Evolutionary conservation across 192 early-diverging fungal genomes (phyloP).

Genomic region (Backusella luteola): DNA sequence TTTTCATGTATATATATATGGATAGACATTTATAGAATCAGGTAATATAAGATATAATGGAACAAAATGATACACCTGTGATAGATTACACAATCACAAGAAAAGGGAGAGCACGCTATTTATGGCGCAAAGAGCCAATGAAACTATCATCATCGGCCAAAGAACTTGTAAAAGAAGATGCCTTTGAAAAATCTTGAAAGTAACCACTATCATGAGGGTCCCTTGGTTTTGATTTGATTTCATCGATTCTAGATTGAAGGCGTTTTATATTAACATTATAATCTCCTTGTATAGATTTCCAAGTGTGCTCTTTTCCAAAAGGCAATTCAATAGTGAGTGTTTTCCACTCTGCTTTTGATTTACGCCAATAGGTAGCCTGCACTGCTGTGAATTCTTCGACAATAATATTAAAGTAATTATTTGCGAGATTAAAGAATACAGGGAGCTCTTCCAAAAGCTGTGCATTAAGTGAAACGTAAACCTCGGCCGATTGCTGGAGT

Average conservation of each 20-base stretch:
- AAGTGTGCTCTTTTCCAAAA: slow-evolving; percentile 8
- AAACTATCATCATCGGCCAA: neutral
- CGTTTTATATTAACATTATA: neutral
- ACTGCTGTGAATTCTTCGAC: slow-evolving; percentile 53
- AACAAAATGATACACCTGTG: neutral
- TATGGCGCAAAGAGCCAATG: neutral
- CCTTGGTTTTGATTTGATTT: neutral
- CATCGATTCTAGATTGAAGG: neutral
- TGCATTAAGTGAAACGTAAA: slow-evolving; percentile 64
- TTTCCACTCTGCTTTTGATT: slow-evolving; percentile 41
- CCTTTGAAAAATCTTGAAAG: neutral
- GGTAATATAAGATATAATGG: neutral
- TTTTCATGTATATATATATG: neutral
- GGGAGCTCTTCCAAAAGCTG: slow-evolving; percentile 77
- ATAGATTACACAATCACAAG: neutral
- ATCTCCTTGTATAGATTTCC: neutral
- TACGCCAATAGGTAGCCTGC: slow-evolving; percentile 50
- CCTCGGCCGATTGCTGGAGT: slow-evolving; percentile 61
- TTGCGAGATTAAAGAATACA: slow-evolving; percentile 52
- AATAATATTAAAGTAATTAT: slow-evolving; percentile 61
- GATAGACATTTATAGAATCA: neutral
- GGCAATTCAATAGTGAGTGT: slow-evolving; percentile 6
- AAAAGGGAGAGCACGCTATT: neutral
- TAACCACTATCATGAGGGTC: slow-evolving; percentile 1
- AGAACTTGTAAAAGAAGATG: neutral